Evolutionary conservation across 352 stramenopile species (phyloP).

Genomic region (Globisporangium camurandrum): DNA sequence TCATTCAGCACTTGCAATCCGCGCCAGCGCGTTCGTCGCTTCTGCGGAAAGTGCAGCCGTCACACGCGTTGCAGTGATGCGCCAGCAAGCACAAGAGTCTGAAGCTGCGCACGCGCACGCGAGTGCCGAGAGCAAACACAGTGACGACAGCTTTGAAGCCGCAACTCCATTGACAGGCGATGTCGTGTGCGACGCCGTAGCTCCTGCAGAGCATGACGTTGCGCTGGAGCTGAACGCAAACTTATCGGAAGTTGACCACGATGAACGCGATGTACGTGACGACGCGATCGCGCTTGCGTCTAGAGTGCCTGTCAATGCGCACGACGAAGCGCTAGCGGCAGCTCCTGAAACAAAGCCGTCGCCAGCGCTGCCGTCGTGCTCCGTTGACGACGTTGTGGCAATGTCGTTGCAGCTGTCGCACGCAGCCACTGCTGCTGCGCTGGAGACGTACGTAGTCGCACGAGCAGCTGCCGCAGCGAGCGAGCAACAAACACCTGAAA

Average conservation of each 20-base stretch:
- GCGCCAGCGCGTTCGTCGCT: slow-evolving; percentile 3
- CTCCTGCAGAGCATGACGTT: too few species aligned
- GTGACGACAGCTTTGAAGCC: too few species aligned
- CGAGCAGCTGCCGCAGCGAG: neutral
- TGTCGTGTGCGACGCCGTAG: too few species aligned
- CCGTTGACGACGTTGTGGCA: slow-evolving; percentile 1
- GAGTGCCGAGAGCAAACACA: neutral
- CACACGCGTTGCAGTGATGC: neutral
- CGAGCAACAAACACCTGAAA: neutral
- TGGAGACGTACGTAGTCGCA: slow-evolving; percentile 4
- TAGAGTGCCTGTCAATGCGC: too few species aligned
- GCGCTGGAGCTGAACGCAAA: too few species aligned
- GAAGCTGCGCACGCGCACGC: neutral
- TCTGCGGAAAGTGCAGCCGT: slow-evolving; percentile 3
- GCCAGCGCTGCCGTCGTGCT: too few species aligned
- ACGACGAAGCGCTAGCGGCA: too few species aligned
- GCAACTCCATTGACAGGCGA: too few species aligned
- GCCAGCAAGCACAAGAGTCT: neutral
- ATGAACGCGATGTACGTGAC: too few species aligned
- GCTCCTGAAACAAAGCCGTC: too few species aligned
- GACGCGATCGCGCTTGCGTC: too few species aligned
- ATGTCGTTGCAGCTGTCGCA: slow-evolving; percentile 1
- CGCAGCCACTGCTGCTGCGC: slow-evolving; percentile 2
- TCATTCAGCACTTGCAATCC: neutral
- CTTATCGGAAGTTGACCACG: too few species aligned